Conservation (phyloP, 495 filamentous ascomycete species). For the Parathielavia hyrcaniae region DNA sequence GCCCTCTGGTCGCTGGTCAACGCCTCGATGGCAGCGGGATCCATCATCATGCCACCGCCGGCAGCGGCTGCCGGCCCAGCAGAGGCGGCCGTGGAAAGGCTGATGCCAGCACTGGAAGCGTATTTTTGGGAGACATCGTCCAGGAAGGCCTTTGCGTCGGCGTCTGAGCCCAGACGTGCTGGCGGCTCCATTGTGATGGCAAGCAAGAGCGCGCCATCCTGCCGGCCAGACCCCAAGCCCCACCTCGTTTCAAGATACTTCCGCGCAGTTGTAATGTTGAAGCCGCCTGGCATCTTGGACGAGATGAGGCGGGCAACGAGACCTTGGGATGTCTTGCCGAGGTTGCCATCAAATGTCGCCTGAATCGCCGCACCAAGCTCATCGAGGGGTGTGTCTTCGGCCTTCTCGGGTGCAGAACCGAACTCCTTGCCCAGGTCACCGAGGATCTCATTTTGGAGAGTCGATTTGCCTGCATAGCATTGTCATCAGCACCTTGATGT, state of each 20-base stretch:
- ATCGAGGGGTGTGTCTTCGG: slow-evolving; percentile 93
- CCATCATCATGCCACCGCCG: slow-evolving; percentile 94
- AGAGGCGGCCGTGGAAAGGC: slow-evolving; percentile 65
- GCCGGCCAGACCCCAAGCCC: slow-evolving; percentile 80
- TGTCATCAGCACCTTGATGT: slow-evolving; percentile 10
- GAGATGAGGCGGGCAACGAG: slow-evolving; percentile 91
- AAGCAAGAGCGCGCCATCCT: slow-evolving; percentile 84
- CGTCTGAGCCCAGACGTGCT: slow-evolving; percentile 78
- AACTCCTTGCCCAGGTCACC: slow-evolving; percentile 98
- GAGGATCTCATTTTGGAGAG: slow-evolving; percentile 93
- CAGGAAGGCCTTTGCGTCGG: slow-evolving; percentile 84
- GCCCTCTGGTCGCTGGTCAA: slow-evolving; percentile 92
- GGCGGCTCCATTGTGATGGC: slow-evolving; percentile 90
- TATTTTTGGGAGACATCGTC: slow-evolving; percentile 88
- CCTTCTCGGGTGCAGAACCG: slow-evolving; percentile 95
- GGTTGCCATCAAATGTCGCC: slow-evolving; percentile 93
- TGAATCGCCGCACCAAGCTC: slow-evolving; percentile 95
- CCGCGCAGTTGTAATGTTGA: slow-evolving; percentile 91
- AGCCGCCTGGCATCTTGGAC: slow-evolving; percentile 98
- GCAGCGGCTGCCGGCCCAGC: slow-evolving; percentile 66
- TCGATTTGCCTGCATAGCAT: slow-evolving; percentile 70
- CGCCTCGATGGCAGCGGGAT: slow-evolving; percentile 92
- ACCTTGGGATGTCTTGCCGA: slow-evolving; percentile 93
- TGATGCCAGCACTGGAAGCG: slow-evolving; percentile 77
- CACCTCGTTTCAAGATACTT: slow-evolving; percentile 94